Evolutionary conservation across 2,329 filamentous ascomycete species (phyloP).

Genomic region (Magnaporthiopsis poae): DNA sequence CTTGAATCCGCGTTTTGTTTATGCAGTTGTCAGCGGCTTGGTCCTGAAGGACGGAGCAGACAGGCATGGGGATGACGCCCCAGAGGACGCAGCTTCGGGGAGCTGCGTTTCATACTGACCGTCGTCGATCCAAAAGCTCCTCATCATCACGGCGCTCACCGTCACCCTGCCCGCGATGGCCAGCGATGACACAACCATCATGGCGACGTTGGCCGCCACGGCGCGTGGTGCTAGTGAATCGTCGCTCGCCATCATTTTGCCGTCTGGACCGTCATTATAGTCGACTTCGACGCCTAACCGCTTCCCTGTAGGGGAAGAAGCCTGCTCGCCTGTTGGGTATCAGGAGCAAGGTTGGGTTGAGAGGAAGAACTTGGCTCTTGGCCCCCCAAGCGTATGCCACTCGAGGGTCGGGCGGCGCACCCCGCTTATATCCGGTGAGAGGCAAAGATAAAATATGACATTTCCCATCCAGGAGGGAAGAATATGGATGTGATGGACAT

Average conservation of each 20-base stretch:
- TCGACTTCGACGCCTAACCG: neutral
- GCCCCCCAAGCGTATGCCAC: neutral
- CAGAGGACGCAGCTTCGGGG: no score
- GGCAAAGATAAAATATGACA: neutral
- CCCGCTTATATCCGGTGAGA: neutral
- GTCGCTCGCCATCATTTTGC: neutral
- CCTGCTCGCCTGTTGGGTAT: neutral
- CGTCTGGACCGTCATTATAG: neutral
- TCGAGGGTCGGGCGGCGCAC: neutral
- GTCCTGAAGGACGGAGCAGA: neutral
- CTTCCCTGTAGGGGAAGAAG: neutral
- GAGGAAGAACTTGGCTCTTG: no score
- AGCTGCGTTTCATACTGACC: neutral
- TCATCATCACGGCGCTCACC: neutral
- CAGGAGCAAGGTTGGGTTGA: no score
- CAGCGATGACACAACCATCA: neutral
- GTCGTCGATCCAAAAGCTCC: slow-evolving; percentile 4
- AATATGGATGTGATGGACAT: neutral
- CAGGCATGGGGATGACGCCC: no score
- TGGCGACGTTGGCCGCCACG: neutral
- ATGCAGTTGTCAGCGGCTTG: neutral
- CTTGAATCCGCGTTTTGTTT: neutral
- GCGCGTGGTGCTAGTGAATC: neutral
- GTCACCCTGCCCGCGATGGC: slow-evolving; percentile 2
- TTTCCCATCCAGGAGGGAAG: no score